Evolutionary conservation across 1,284 basidiomycete genomes (phyloP), one percentile per base, ranked within the genome.

Genomic region (Rhodotorula mucilaginosa): DNA sequence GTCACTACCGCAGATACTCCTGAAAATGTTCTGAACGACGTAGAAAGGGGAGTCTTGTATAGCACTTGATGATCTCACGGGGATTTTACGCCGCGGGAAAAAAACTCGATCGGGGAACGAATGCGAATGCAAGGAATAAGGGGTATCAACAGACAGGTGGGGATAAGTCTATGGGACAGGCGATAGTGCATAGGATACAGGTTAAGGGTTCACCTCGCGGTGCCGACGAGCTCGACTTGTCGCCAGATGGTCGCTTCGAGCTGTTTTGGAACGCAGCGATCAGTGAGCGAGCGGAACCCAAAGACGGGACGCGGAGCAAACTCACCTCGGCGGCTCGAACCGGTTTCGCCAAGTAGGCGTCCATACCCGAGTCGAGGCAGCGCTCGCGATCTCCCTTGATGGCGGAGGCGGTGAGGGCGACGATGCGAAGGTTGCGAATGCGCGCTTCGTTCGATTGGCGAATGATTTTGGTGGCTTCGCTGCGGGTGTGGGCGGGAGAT

Each of bases 371-470:
- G 2, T 61, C 65, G 29, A 78, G 34, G 52, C 73, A 75, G 16
- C 72, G 65, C 48, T 78, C 75, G 26, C 64, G 61, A 68, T 78
- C 77, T 19, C 75, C 75, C 5, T 65, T 49, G 58, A 76, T 74
- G 3, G 77, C 77, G 1, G 70, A 72, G 6, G 77, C 77, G 12
- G 77, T 78, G 19, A 76, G 56, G 1, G 77, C 77, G 31, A 78
- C 68, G 65, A 78, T 74, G 31, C 65, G 73, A 13, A 73, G 62
- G 7, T 56, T 49, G 39, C 60, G 60, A n/a, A 67, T 47, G 5
- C 13, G 29, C 15, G 64, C 49, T 19, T 67, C 57, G n/a, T 56
- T 15, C 18, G 49, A 54, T n/a, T 47, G 46, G 5, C 74, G 70
- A 29, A 77, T 75, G 19, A 39, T 21, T 13, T 66, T 49, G 7